Evolutionary conservation across 2,329 filamentous ascomycete genomes (phyloP), one percentile per base, ranked within the genome.

Genomic region (Xylariaceae sp.): DNA sequence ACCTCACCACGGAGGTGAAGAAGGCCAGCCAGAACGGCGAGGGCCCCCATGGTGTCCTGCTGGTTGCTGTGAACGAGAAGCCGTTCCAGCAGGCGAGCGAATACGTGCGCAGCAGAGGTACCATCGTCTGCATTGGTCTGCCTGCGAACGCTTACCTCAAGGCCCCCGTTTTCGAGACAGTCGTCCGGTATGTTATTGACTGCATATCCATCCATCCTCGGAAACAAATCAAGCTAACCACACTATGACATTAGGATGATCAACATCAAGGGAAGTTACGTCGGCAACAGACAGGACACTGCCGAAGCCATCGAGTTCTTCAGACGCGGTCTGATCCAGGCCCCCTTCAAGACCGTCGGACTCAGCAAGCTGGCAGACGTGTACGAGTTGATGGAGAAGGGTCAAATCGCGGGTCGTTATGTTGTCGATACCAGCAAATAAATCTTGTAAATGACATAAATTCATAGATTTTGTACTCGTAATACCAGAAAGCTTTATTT

Each of bases 51-150:
- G 91, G 90, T 36, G 90, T 92, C 54, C 77, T 96, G 58, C 78
- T 96, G 40, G 82, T 96, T 53, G 91, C 92, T 54, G 90, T 89
- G 45, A 81, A 77, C 61, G 91, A 96, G 80, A 89, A 86, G 76
- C 92, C 92, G 47, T 96, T 96, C 84, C 90, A 96, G 75, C 91
- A 96, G 75, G 92, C 92, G 39, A 84, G 89, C 42, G 85, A 81
- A 71, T 96, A 96, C 71, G 86, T 96, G 55, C 87, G 92, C 52
- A 81, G 89, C 48, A 83, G 84, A 53, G 92, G 92, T 52, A 80
- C 82, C 36, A 87, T 96, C 64, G 81, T 96, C 55, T 92, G 89
- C 72, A 94, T 97, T 63, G 92, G 91, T 64, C 77, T 96, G 22
- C 92, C 92, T 5, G 86, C 88, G 35, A 78, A 85, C 56, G 90